Conservation (phyloP, 768 basidiomycete genomes). For the Butyriboletus loyo region DNA sequence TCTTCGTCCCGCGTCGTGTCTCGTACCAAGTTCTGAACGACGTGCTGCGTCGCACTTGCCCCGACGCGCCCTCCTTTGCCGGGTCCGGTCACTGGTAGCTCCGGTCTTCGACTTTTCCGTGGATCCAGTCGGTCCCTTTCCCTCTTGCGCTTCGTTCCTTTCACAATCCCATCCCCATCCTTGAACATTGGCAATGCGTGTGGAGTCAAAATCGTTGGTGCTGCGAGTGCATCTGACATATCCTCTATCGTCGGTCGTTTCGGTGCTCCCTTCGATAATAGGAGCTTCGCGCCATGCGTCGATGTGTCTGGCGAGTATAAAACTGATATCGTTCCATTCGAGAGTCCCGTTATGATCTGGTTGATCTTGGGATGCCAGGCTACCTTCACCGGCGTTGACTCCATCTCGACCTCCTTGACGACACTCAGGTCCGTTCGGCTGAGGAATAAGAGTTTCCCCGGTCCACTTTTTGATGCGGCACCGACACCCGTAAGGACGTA, state of each 20-base stretch:
- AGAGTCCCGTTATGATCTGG: slow-evolving; percentile 85
- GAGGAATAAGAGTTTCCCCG: slow-evolving; percentile 73
- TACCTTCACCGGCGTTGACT: slow-evolving; percentile 83
- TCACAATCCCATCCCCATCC: slow-evolving; percentile 65
- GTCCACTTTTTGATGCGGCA: slow-evolving; percentile 59
- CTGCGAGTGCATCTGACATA: slow-evolving; percentile 80
- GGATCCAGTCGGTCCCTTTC: slow-evolving; percentile 89
- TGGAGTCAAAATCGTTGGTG: slow-evolving; percentile 88
- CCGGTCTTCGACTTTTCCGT: slow-evolving; percentile 88
- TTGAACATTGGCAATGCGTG: slow-evolving; percentile 91
- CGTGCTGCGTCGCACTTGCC: slow-evolving; percentile 94
- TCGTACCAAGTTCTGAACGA: slow-evolving; percentile 91
- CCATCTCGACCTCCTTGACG: slow-evolving; percentile 63
- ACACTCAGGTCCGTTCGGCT: slow-evolving; percentile 66
- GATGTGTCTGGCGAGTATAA: slow-evolving; percentile 92
- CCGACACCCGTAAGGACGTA: slow-evolving; percentile 83
- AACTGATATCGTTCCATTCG: slow-evolving; percentile 84
- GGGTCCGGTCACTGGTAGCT: slow-evolving; percentile 89
- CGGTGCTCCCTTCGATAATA: slow-evolving; percentile 83
- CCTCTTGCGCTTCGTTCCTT: slow-evolving; percentile 80
- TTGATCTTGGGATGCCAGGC: slow-evolving; percentile 98
- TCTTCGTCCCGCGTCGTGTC: slow-evolving; percentile 92
- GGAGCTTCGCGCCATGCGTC: slow-evolving; percentile 86
- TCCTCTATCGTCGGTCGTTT: slow-evolving; percentile 83
- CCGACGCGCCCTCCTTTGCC: slow-evolving; percentile 94